These are phyloP conservation scores for Paratinospora sagittata DNA, from an alignment of 164 flowering plant genomes.

Conservation along the genomic window DNA sequence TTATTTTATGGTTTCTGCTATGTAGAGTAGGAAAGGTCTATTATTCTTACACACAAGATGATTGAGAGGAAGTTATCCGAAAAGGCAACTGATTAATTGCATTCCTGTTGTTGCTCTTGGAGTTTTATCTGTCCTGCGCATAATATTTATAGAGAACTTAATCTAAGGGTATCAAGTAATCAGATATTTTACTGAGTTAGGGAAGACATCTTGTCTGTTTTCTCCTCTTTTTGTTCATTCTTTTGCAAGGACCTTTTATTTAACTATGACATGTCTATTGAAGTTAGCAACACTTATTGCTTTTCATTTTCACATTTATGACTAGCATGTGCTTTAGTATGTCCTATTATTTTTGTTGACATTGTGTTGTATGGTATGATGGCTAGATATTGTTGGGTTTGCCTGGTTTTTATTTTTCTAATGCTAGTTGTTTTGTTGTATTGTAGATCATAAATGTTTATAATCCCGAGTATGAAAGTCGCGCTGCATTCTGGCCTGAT, in stretches of 20 bases:
- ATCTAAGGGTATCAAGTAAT: no score
- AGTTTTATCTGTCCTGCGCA: background rate
- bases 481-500: conserved; percentile 85
- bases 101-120: background rate
- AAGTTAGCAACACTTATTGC: background rate
- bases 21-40: background rate
- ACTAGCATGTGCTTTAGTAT: background rate
- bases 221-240: background rate
- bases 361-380: background rate
- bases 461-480: conserved; percentile 78
- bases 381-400: background rate
- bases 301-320: background rate
- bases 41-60: background rate
- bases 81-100: background rate
- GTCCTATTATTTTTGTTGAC: background rate
- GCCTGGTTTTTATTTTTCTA: background rate
- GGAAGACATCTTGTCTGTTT: no score
- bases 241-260: background rate
- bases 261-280: background rate
- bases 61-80: background rate
- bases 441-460: conserved; percentile 78
- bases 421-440: background rate
- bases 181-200: no score
- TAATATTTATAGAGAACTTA: background rate
- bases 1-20: background rate